phyloP scores from a whole-genome alignment of 768 basidiomycete genomes.

The Agrocybe praecox region DNA sequence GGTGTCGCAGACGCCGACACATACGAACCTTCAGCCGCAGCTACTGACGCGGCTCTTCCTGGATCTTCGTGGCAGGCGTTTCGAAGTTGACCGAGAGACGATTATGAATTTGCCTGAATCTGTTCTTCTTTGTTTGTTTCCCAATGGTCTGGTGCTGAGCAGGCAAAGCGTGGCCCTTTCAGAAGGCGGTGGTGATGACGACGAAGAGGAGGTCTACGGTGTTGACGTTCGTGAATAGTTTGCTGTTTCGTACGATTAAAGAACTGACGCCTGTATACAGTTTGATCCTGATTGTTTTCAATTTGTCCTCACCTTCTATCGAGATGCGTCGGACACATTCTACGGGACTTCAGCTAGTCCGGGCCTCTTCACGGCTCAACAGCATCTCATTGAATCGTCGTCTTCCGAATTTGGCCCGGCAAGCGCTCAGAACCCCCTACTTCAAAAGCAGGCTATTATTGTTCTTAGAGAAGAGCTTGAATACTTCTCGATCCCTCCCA shows the following conservation, averaged over 20 bases:
- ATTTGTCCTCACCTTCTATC: constrained; percentile 93
- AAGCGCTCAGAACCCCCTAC: constrained; percentile 84
- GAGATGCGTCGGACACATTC: constrained; percentile 83
- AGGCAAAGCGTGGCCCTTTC: constrained; percentile 78
- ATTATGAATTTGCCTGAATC: constrained; percentile 99
- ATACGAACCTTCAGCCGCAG: constrained; percentile 80
- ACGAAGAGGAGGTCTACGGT: constrained; percentile 92
- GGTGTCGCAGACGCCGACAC: constrained; percentile 65
- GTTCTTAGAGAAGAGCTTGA: constrained; percentile 97
- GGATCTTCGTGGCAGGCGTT: constrained; percentile 88
- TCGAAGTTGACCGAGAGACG: constrained; percentile 95
- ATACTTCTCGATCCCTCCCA: constrained; percentile 95
- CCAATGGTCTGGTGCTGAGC: constrained; percentile 93
- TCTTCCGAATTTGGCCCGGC: constrained; percentile 64
- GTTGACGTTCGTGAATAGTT: constrained; percentile 81
- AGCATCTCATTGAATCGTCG: constrained; percentile 72
- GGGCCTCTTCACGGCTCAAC: constrained; percentile 79
- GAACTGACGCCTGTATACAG: constrained; percentile 41
- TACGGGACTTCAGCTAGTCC: constrained; percentile 80
- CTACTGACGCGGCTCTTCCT: constrained; percentile 87
- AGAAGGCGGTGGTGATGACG: constrained; percentile 72
- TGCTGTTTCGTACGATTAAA: constrained; percentile 1
- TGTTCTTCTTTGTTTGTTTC: constrained; percentile 93
- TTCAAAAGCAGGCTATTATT: constrained; percentile 97
- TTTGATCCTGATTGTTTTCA: constrained; percentile 98